A percentile compares a stretch with the other conserved stretches of the same genome.
These are phyloP conservation scores for Talaromyces sp. DNA, from an alignment of 2,329 filamentous ascomycete species.

Conservation along the genomic window DNA sequence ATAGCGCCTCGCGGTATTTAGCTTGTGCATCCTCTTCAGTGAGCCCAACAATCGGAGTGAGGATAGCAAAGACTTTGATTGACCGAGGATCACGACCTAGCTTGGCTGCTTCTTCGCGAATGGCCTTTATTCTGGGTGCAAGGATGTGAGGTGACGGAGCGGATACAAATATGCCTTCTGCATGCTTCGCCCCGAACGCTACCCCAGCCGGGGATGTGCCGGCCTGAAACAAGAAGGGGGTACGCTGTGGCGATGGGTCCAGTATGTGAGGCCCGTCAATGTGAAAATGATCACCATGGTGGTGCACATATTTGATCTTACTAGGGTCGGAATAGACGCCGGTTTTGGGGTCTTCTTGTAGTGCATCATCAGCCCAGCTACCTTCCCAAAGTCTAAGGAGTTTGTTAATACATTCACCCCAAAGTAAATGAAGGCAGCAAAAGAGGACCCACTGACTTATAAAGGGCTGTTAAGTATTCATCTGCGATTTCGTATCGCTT, in stretches of 20 bases:
- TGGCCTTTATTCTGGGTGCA: slow-evolving; percentile 55
- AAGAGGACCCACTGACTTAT: slow-evolving; percentile 30
- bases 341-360: slow-evolving; percentile 16
- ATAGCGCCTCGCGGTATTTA: slow-evolving; percentile 56
- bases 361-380: slow-evolving; percentile 47
- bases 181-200: slow-evolving; percentile 60
- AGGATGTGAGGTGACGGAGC: slow-evolving; percentile 56
- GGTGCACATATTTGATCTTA: slow-evolving; percentile 23
- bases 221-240: slow-evolving; percentile 62
- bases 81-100: slow-evolving; percentile 59
- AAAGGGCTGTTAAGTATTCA: slow-evolving; percentile 46
- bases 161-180: slow-evolving; percentile 64
- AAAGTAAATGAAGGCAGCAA: too few species aligned
- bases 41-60: slow-evolving; percentile 53
- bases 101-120: slow-evolving; percentile 54
- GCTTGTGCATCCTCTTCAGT: slow-evolving; percentile 57
- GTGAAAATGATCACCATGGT: slow-evolving; percentile 34
- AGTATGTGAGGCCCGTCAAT: slow-evolving; percentile 39
- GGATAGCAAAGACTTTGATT: slow-evolving; percentile 59
- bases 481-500: slow-evolving; percentile 49
- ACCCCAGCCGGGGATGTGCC: slow-evolving; percentile 62
- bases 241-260: slow-evolving; percentile 53
- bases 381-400: slow-evolving; percentile 49
- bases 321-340: slow-evolving; percentile 23
- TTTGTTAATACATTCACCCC: neutral